Evolutionary conservation across 352 stramenopile species (phyloP), one percentile per base, ranked within the genome.

Genomic region (Globisporangium heterothallicum): DNA sequence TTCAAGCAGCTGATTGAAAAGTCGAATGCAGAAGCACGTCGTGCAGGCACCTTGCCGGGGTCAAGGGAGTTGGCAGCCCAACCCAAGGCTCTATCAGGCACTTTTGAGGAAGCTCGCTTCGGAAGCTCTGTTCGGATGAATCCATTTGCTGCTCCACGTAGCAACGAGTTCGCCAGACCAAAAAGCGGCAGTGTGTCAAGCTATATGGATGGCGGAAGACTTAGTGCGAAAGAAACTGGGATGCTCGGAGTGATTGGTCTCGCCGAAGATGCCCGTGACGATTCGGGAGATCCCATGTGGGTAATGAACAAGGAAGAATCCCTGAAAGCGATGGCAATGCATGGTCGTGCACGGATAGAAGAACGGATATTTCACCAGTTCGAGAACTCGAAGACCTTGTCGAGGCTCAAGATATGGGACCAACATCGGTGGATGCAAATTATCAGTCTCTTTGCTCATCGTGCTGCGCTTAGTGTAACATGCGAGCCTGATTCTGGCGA

Each of bases 391-490:
- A 56, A 66, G 4, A 66, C 61, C 29, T 44, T 89, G 9, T 75
- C 78, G n/a, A 63, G 72, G 19, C 50, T 92, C 9, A 64, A 70
- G 16, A 84, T 89, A 51, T 50, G 82, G 13, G 82, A 94, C 10
- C 80, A 91, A 54, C 74, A 86, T 43, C 63, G 68, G 7, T 94
- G 80, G 82, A 91, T 92, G 76, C 77, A 92, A 53, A 78, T 89
- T 46, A 82, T 94, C 21, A 81, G 86, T 22, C 41, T 72, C 7
- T 92, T 92, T 43, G 68, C 70, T 9, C 72, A 84, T 24, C 71
- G 69, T 29, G 80, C 84, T 16, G 78, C 78, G n/a, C 61, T 72
- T 10, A 77, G 61, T 7, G 74, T 94, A 5, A 80, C 66, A 9
- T 91, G 79, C 29, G 62, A 86, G 25, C 78, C 82, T 22, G 76